phyloP scores from a whole-genome alignment of 192 early-diverging fungal species.

The Entomortierella lignicola region DNA sequence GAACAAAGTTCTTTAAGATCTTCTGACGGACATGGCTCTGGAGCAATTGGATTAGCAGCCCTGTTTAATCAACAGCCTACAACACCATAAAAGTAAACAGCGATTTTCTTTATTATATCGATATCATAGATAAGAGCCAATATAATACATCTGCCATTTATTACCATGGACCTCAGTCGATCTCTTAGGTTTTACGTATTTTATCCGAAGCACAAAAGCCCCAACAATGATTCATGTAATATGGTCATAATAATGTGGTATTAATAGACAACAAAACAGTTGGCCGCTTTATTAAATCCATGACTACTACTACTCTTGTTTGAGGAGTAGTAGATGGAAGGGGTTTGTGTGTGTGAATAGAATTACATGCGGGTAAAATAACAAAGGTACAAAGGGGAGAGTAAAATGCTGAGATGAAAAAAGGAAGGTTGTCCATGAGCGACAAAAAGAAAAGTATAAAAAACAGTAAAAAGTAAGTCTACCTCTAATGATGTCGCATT shows the following conservation, averaged over 20 bases:
- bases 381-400: not conserved
- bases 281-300: not conserved
- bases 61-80: not conserved
- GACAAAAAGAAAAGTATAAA: conserved; percentile 2
- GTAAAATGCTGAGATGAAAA: not conserved
- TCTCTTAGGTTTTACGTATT: too few relatives aligned
- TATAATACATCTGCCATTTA: too few relatives aligned
- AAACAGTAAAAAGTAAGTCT: not conserved
- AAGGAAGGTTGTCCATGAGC: not conserved
- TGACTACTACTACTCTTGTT: not conserved
- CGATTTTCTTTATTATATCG: too few relatives aligned
- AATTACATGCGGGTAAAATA: conserved; percentile 2
- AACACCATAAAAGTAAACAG: not conserved
- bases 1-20: too few relatives aligned
- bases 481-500: too few relatives aligned
- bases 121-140: too few relatives aligned
- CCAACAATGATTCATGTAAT: too few relatives aligned
- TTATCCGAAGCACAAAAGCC: too few relatives aligned
- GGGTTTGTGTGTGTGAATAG: not conserved
- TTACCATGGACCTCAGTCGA: too few relatives aligned
- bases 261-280: not conserved
- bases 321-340: not conserved
- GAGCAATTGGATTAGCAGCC: not conserved
- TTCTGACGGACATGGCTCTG: not conserved
- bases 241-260: too few relatives aligned